phyloP scores from a whole-genome alignment of 2,329 filamentous ascomycete species.

The Fusarium incarnatum region DNA sequence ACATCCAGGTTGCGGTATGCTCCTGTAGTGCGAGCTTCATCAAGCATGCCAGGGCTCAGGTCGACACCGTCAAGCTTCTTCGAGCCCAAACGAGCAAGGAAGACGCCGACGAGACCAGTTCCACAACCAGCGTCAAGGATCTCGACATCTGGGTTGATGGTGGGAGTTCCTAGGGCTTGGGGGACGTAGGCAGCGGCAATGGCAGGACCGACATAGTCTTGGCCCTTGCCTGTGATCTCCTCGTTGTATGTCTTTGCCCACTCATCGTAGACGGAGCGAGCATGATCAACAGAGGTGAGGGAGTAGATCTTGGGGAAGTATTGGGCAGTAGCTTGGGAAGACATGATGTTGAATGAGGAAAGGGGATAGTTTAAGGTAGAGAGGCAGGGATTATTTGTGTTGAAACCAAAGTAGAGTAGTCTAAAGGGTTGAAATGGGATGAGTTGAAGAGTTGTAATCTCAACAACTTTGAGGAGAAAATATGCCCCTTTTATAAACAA shows the following conservation, averaged over 20 bases:
- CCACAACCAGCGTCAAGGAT: slow-evolving; percentile 69
- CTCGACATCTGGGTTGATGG: slow-evolving; percentile 39
- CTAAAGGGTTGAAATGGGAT: slow-evolving; percentile 11
- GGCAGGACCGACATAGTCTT: slow-evolving; percentile 58
- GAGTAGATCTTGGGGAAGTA: slow-evolving; percentile 47
- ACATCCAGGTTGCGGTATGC: slow-evolving; percentile 59
- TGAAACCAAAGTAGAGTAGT: slow-evolving; percentile 16
- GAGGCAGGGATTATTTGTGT: slow-evolving; percentile 15
- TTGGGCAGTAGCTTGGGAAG: slow-evolving; percentile 41
- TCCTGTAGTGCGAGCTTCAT: slow-evolving; percentile 60
- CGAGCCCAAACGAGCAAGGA: slow-evolving; percentile 57
- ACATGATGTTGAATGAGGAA: slow-evolving; percentile 22
- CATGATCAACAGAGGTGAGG: slow-evolving; percentile 43
- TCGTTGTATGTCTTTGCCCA: slow-evolving; percentile 53
- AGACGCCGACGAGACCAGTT: slow-evolving; percentile 64
- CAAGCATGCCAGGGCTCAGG: slow-evolving; percentile 64
- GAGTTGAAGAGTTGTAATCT: slow-evolving; percentile 12
- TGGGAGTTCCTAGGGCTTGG: slow-evolving; percentile 44
- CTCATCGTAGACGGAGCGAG: slow-evolving; percentile 51
- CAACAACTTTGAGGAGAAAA: slow-evolving; percentile 25
- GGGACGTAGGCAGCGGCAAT: slow-evolving; percentile 52
- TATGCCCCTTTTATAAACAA: slow-evolving; percentile 30
- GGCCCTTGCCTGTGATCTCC: slow-evolving; percentile 50
- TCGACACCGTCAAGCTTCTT: slow-evolving; percentile 65
- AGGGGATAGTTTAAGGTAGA: background rate